Evolutionary conservation across 208 protist genomes (phyloP).

Genomic region (Leishmania mexicana): DNA sequence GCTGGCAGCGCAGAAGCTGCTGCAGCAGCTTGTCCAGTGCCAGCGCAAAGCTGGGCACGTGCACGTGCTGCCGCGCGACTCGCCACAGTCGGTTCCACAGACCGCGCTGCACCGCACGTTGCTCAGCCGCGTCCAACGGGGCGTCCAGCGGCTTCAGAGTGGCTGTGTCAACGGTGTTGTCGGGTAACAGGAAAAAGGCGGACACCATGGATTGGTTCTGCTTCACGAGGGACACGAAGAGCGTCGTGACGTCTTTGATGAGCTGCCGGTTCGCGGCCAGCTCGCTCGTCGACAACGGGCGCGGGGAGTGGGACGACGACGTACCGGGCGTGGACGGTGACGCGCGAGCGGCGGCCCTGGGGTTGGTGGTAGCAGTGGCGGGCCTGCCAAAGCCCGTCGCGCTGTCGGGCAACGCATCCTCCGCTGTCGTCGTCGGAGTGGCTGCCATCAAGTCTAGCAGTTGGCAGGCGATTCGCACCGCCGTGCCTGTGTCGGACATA

Average conservation of each 20-base stretch:
- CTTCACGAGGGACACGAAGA: constrained; percentile 33
- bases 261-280: constrained; percentile 31
- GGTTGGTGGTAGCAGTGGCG: not conserved
- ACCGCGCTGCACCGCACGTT: constrained; percentile 21
- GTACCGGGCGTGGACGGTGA: not conserved
- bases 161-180: constrained; percentile 27
- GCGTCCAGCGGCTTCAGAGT: constrained; percentile 46
- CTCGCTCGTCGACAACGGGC: not conserved
- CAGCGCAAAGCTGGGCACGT: constrained; percentile 26
- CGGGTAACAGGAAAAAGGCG: constrained; percentile 50
- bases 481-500: constrained; percentile 12
- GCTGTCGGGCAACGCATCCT: constrained; percentile 11
- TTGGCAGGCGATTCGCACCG: constrained; percentile 24
- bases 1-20: constrained; percentile 31
- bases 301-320: not conserved
- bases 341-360: not conserved
- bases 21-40: constrained; percentile 32
- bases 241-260: constrained; percentile 29
- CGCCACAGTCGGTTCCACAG: constrained; percentile 34
- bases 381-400: not conserved
- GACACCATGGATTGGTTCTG: constrained; percentile 28
- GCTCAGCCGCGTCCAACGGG: constrained; percentile 37
- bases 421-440: constrained; percentile 21
- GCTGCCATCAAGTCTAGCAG: constrained; percentile 33
- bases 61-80: constrained; percentile 26